Base-by-base conservation (phyloP, 345 rosid genomes). In the Gossypium herbaceum region DNA sequence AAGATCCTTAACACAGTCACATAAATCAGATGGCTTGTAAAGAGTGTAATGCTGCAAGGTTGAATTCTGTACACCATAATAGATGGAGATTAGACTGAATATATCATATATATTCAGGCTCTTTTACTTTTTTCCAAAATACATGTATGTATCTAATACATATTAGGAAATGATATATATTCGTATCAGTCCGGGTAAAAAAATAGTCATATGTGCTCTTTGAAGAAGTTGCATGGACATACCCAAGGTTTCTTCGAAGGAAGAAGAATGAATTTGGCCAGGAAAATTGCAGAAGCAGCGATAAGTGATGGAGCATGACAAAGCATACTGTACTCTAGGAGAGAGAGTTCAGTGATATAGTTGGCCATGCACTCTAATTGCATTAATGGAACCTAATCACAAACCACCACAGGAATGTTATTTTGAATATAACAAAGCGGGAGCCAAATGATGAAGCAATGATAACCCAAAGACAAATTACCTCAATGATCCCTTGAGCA, bases 231-330 rank as follows among this genome's bases (percentile, higher is more conserved):
- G 39, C 41, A 22, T 12, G 57, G 27, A 73, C 85, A 25, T 88
- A 94, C 98, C 98, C 98, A 94, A 59, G 98, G 95, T 79, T 85
- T 88, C 83, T 77, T 90, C 47, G 93, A 84, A 67, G 98, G 98
- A 72, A 82, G 57, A 72, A 91, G 84, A 12, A 92, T 82, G 76
- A 78, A 91, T 81, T 85, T 89, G 66, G 95, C 92, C 77, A 94
- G 85, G 85, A 94, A 91, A 74, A 92, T 91, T 25, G 98, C 88
- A 29, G 98, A 94, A 72, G 97, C 97, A 25, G 98, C 97, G 1
- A 91, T 51, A 6, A 94, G 86, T 9, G 98, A 94, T 47, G 98
- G 98, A 71, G 91, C 74, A 72, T 90, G 81, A 72, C 82, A 71
- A 70, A 94, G 97, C 95, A 94, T 90, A 55, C 71, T 62, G 77